Evolutionary conservation across 345 rosid genomes (phyloP), one percentile per base, ranked within the genome.

Genomic region (Eucalyptus melliodora): DNA sequence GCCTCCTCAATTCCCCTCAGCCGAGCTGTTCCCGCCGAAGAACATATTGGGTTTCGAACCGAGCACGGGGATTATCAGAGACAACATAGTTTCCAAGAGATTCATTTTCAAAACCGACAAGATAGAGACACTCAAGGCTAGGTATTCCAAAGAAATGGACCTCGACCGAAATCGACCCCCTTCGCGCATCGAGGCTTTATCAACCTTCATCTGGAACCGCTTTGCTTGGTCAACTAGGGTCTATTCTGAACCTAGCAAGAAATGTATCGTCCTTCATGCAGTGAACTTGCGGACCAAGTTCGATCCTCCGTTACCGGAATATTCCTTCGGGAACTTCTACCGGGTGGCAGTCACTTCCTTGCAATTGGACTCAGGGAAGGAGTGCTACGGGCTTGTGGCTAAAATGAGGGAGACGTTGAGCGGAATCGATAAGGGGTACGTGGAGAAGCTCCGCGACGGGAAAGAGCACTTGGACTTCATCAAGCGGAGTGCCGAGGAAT

Each of bases 161-260:
- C 53, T n/a, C 15, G 31, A 56, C 21, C 47, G 24, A 50, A 24
- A 65, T 26, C 85, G 77, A 87, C 90, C 50, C 42, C 92, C 91
- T 3, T 89, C 94, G 1, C 94, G 94, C 5, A 89, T 93, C 16
- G 93, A 93, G 60, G 94, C 93, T 6, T 91, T 94, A 27, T 90
- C 93, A 6, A 89, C 93, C 30, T 91, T 93, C 81, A 69, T 94
- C 77, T 93, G 93, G 93, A 89, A 60, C 86, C 88, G 91, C 50
- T 91, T 90, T 47, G 26, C 87, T 6, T 85, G 89, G 16, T 49
- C 88, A 3, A 90, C 88, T 30, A 37, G 83, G 51, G 65, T 69
- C 23, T 31, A 87, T 67, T 37, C 87, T 16, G 24, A 27, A 27
- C 56, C 89, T 23, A 53, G 44, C 17, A 88, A 34, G 53, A 23